phyloP scores from a whole-genome alignment of 805 yeast species.

The Hanseniaspora guilliermondii region DNA sequence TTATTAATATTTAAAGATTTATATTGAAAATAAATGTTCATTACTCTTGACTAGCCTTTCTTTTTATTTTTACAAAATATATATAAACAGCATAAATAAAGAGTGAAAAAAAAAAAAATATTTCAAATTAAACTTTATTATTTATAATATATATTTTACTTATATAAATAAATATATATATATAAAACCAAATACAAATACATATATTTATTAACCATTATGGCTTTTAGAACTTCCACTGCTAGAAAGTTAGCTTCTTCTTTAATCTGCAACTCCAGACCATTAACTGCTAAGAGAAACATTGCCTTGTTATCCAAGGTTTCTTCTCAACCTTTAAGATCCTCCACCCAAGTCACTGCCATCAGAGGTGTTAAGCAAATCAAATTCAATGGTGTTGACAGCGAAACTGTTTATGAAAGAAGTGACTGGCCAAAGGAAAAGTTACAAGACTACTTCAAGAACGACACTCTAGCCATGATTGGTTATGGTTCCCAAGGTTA shows the following conservation, averaged over 20 bases:
- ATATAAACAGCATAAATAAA: too few relatives aligned
- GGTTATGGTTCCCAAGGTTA: conserved; percentile 99
- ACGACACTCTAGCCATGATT: conserved; percentile 92
- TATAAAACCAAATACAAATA: not conserved
- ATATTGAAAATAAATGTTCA: too few relatives aligned
- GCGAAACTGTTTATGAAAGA: conserved; percentile 94
- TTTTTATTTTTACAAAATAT: too few relatives aligned
- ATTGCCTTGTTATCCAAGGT: conserved; percentile 39
- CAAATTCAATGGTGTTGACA: conserved; percentile 81
- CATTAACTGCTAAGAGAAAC: conserved; percentile 51
- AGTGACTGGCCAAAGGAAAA: conserved; percentile 99
- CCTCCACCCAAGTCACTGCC: conserved; percentile 38
- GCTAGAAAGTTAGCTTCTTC: conserved; percentile 26
- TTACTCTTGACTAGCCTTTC: too few relatives aligned
- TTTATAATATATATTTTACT: too few relatives aligned
- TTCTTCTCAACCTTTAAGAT: conserved; percentile 29
- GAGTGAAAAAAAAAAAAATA: too few relatives aligned
- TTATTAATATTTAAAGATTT: too few relatives aligned
- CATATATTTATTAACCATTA: not conserved
- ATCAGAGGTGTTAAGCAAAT: conserved; percentile 90
- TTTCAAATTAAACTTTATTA: too few relatives aligned
- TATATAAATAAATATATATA: not conserved
- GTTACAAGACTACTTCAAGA: conserved; percentile 89
- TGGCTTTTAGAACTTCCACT: conserved; percentile 15
- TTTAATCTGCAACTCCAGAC: conserved; percentile 31